Base-by-base conservation (phyloP, 2,329 filamentous ascomycete species). In the Simplicillium aogashimaense region DNA sequence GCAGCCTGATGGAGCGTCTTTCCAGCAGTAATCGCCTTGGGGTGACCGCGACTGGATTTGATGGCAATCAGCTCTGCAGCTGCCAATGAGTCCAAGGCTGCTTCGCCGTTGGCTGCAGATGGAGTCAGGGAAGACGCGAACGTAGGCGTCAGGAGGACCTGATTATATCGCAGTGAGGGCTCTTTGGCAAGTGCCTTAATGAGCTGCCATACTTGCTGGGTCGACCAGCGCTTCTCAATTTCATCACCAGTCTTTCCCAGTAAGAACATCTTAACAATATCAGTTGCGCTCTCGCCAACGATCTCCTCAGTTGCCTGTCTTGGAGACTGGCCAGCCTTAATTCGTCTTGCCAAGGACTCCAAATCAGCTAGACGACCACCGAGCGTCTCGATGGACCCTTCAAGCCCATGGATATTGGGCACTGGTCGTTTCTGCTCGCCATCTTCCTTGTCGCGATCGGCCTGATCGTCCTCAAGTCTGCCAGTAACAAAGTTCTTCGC, bases 311-410 rank as follows among this genome's bases (percentile, higher is more conserved):
- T 82, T 3, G 92, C 92, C 49, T 83, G 73, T 47, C 72, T 74
- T 1, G 92, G 92, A 2, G 74, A 83, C 58, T 95, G 88, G 13
- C 92, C 90, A 1, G 83, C 79, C 61, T 87, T 86, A 51, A 98
- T 83, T 14, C 92, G 76, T 29, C 90, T 79, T n/a, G 89, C 84
- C 34, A 98, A 77, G 54, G 92, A 94, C 56, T 97, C 90, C 15
- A 98, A 79, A 54, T 98, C 92, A 0, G 88, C 95, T n/a, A 98
- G 72, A 3, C 92, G 85, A 2, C 92, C 92, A 16, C 92, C 92
- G 2, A 98, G 73, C 1, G 81, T 74, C 20, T 80, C 74, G 47
- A 97, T 94, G 50, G 85, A 89, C 20, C 72, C 72, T 52, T 95
- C 88, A 2, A 98, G 72, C 46, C 89, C 85, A 1, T 61, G 58